phyloP scores from a whole-genome alignment of 2,329 filamentous ascomycete genomes.

The Aspergillus niger region DNA sequence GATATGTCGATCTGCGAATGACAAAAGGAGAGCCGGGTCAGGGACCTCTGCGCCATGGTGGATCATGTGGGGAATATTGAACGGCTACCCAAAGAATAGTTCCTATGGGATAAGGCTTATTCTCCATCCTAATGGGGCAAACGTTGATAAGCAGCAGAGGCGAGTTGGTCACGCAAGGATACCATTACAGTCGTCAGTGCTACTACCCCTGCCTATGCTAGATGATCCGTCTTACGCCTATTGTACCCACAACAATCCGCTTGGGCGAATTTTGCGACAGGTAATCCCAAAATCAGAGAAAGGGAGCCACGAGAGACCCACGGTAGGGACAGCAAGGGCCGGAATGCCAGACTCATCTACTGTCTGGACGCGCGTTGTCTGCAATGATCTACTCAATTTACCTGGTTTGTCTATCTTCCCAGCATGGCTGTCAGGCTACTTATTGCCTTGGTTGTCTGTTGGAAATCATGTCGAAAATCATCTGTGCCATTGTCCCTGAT shows the following conservation, averaged over 20 bases:
- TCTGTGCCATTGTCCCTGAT: background rate
- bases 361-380: conserved; percentile 18
- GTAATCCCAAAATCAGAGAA: conserved; percentile 5
- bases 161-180: conserved; percentile 11
- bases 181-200: background rate
- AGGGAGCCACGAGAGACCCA: background rate
- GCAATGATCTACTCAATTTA: conserved; percentile 9
- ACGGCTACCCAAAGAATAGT: background rate
- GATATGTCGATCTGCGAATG: background rate
- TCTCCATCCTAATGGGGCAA: background rate
- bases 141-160: conserved; percentile 3
- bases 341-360: conserved; percentile 17
- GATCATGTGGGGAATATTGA: conserved; percentile 13
- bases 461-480: background rate
- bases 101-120: conserved; percentile 4
- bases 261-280: conserved; percentile 1
- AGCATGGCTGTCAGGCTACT: conserved; percentile 1
- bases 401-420: conserved; percentile 4
- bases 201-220: conserved; percentile 9
- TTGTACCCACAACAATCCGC: conserved; percentile 12
- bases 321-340: conserved; percentile 12
- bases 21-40: background rate
- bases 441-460: conserved; percentile 13
- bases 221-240: conserved; percentile 4
- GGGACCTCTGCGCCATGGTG: background rate